Evolutionary conservation across 1,284 basidiomycete genomes (phyloP).

Genomic region (Ceratobasidium sp.): DNA sequence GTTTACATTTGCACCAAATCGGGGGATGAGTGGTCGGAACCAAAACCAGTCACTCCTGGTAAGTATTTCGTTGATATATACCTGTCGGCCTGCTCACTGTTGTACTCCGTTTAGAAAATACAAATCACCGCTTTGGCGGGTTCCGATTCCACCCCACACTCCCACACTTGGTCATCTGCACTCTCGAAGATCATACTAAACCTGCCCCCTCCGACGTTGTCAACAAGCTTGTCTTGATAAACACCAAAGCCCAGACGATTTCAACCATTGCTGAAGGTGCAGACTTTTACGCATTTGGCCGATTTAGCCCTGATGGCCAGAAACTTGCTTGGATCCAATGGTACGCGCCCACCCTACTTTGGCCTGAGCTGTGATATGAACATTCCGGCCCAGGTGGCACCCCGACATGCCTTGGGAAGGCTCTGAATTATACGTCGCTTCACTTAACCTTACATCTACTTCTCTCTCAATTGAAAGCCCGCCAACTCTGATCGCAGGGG

Average conservation of each 20-base stretch:
- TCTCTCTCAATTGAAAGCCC: conserved; percentile 22
- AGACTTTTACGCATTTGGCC: conserved; percentile 71
- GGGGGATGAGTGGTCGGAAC: conserved; percentile 53
- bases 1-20: conserved; percentile 60
- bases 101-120: conserved; percentile 57
- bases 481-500: conserved; percentile 59
- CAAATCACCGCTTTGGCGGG: conserved; percentile 67
- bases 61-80: conserved; percentile 41
- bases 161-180: conserved; percentile 62
- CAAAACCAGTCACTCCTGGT: conserved; percentile 72
- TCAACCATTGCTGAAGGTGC: conserved; percentile 63
- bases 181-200: conserved; percentile 76
- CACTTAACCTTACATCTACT: conserved; percentile 55
- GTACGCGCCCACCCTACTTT: conserved; percentile 53
- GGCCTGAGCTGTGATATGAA: background rate
- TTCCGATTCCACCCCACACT: conserved; percentile 55
- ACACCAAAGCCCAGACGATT: conserved; percentile 60
- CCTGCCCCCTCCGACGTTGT: conserved; percentile 66
- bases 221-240: conserved; percentile 68
- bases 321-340: conserved; percentile 77
- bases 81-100: background rate
- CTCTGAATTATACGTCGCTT: conserved; percentile 67
- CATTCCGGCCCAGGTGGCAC: conserved; percentile 55
- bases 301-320: conserved; percentile 74
- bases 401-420: conserved; percentile 89